Evolutionary conservation across 768 basidiomycete species (phyloP).

Genomic region (Agrocybe praecox): DNA sequence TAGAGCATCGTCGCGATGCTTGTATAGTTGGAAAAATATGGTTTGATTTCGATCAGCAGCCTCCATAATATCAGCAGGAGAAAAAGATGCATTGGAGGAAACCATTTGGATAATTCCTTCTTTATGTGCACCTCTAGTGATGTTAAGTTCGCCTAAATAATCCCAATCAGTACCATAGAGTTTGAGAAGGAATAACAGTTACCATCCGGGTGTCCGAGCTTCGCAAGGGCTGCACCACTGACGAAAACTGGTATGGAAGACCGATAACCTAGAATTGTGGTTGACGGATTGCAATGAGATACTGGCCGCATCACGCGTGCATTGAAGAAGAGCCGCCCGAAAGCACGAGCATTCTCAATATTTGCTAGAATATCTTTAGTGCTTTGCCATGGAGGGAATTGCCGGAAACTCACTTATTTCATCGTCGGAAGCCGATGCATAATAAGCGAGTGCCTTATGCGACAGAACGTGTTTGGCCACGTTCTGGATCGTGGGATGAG

Average conservation of each 20-base stretch:
- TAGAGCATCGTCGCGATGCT: slow-evolving; percentile 65
- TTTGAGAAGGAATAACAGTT: slow-evolving; percentile 2
- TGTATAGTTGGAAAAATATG: slow-evolving; percentile 87
- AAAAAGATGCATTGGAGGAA: slow-evolving; percentile 75
- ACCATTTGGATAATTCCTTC: slow-evolving; percentile 85
- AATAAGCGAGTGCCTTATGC: slow-evolving; percentile 80
- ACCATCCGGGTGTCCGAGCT: slow-evolving; percentile 84
- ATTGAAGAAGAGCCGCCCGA: slow-evolving; percentile 83
- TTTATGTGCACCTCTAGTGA: slow-evolving; percentile 68
- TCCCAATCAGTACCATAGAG: neutral
- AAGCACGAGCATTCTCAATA: slow-evolving; percentile 77
- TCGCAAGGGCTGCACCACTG: slow-evolving; percentile 82
- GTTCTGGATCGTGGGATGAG: slow-evolving; percentile 38
- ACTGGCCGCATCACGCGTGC: slow-evolving; percentile 79
- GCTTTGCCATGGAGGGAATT: neutral
- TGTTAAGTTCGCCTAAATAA: slow-evolving; percentile 74
- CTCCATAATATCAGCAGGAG: slow-evolving; percentile 61
- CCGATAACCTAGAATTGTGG: slow-evolving; percentile 70
- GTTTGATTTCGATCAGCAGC: slow-evolving; percentile 57
- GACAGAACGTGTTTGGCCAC: slow-evolving; percentile 75
- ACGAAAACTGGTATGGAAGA: slow-evolving; percentile 83
- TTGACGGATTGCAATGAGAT: slow-evolving; percentile 66
- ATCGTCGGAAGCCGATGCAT: slow-evolving; percentile 86
- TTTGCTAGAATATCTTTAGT: slow-evolving; percentile 40
- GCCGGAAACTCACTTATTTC: slow-evolving; percentile 61